Percentiles rank a stretch among this genome's conserved stretches.
Evolutionary conservation across 2,329 filamentous ascomycete genomes (phyloP).

Genomic region (Ascochyta pisi): DNA sequence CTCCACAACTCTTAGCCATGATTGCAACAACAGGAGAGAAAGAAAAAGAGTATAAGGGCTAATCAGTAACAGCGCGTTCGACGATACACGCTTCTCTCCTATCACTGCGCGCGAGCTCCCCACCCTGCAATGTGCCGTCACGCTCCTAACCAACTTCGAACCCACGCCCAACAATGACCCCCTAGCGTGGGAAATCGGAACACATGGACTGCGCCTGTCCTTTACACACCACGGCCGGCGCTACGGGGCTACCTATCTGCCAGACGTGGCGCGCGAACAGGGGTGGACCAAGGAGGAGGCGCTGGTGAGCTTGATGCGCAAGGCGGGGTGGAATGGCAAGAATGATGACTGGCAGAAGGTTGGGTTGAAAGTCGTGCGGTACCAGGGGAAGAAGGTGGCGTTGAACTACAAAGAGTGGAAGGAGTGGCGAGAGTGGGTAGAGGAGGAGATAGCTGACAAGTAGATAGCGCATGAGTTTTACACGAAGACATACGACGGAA

Average conservation of each 20-base stretch:
- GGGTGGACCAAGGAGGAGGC: constrained; percentile 96
- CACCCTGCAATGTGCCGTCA: constrained; percentile 62
- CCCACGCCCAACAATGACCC: constrained; percentile 65
- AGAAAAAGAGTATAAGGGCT: neutral
- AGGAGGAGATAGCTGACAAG: constrained; percentile 24
- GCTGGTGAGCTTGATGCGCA: constrained; percentile 86
- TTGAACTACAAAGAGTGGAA: constrained; percentile 77
- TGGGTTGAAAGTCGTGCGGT: constrained; percentile 78
- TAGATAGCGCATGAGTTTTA: neutral
- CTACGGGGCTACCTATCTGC: constrained; percentile 88
- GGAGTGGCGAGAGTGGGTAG: constrained; percentile 79
- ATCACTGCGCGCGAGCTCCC: constrained; percentile 55
- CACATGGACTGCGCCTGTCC: constrained; percentile 84
- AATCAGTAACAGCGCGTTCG: constrained; percentile 60
- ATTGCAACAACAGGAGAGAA: neutral
- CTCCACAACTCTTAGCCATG: neutral
- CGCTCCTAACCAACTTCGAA: constrained; percentile 86
- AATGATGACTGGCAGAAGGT: constrained; percentile 76
- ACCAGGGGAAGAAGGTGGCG: constrained; percentile 82
- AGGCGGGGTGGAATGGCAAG: constrained; percentile 85
- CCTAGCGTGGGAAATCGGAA: constrained; percentile 86
- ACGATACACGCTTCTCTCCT: constrained; percentile 67
- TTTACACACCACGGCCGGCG: constrained; percentile 77
- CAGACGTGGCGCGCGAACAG: constrained; percentile 89
- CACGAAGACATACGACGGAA: neutral